phyloP scores from a whole-genome alignment of 768 basidiomycete species.

The Boletus barrowsii region DNA sequence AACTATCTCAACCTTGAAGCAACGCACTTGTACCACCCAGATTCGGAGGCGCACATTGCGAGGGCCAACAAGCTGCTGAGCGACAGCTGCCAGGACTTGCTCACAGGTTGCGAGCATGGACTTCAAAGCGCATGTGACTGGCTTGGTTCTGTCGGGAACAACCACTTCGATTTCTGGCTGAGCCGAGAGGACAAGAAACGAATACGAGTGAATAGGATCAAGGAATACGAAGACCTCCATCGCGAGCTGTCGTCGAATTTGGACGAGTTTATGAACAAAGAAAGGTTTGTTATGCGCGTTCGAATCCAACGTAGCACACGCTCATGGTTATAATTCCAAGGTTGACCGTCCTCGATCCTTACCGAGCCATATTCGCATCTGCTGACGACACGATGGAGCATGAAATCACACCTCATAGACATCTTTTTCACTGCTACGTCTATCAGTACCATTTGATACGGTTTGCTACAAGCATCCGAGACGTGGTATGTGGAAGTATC shows the following conservation, averaged over 20 bases:
- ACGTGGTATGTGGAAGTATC: constrained; percentile 30
- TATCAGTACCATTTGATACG: constrained; percentile 57
- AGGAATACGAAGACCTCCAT: constrained; percentile 37
- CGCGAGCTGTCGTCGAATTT: constrained; percentile 36
- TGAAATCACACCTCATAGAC: constrained; percentile 60
- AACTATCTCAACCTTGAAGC: constrained; percentile 66
- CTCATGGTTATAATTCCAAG: constrained; percentile 31
- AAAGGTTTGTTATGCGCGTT: constrained; percentile 43
- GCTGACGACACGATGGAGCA: constrained; percentile 27
- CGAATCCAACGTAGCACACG: not conserved
- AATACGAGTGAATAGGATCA: constrained; percentile 33
- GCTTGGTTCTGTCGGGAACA: constrained; percentile 41
- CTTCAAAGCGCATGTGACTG: constrained; percentile 46
- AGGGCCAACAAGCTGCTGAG: constrained; percentile 44
- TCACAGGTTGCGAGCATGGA: constrained; percentile 41
- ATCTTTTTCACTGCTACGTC: constrained; percentile 71
- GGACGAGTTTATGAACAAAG: constrained; percentile 46
- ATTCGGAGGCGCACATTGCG: constrained; percentile 41
- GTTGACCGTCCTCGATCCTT: constrained; percentile 55
- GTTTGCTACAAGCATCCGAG: constrained; percentile 33
- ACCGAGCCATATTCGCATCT: constrained; percentile 48
- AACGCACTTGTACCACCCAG: constrained; percentile 46
- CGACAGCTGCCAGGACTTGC: constrained; percentile 52
- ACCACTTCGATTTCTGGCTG: constrained; percentile 39
- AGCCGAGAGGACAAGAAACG: constrained; percentile 28